Conservation (phyloP, 2,329 filamentous ascomycete genomes). For the Apiospora pterosperma region DNA sequence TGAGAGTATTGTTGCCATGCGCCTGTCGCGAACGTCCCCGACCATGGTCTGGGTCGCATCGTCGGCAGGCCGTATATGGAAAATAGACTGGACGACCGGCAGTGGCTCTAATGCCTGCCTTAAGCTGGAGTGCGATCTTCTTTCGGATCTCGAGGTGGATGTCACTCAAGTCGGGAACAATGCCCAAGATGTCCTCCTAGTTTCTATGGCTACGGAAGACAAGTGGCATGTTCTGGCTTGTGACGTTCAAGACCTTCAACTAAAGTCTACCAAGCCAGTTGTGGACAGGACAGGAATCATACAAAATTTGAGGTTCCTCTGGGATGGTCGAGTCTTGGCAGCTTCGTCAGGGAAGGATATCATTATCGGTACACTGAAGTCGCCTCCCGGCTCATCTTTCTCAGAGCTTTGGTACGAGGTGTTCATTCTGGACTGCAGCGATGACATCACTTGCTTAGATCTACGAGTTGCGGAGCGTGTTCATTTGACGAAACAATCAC, state of each 20-base stretch:
- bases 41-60: constrained; percentile 58
- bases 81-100: constrained; percentile 55
- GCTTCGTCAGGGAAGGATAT: constrained; percentile 51
- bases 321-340: constrained; percentile 56
- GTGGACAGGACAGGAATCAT: constrained; percentile 34
- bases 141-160: constrained; percentile 43
- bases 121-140: constrained; percentile 37
- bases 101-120: constrained; percentile 39
- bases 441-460: constrained; percentile 67
- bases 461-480: constrained; percentile 40
- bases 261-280: constrained; percentile 30
- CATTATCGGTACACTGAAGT: constrained; percentile 53
- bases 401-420: constrained; percentile 52
- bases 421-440: constrained; percentile 55
- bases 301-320: constrained; percentile 47
- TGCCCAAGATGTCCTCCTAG: constrained; percentile 42
- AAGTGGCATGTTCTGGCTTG: constrained; percentile 45
- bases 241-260: constrained; percentile 27
- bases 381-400: constrained; percentile 28
- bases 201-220: constrained; percentile 40
- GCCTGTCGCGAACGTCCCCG: constrained; percentile 38
- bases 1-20: constrained; percentile 40
- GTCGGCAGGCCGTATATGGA: constrained; percentile 54
- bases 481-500: constrained; percentile 28
- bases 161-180: constrained; percentile 31